These are phyloP conservation scores for Saitozyma podzolica DNA, from an alignment of 768 basidiomycete genomes.

Conservation along the genomic window DNA sequence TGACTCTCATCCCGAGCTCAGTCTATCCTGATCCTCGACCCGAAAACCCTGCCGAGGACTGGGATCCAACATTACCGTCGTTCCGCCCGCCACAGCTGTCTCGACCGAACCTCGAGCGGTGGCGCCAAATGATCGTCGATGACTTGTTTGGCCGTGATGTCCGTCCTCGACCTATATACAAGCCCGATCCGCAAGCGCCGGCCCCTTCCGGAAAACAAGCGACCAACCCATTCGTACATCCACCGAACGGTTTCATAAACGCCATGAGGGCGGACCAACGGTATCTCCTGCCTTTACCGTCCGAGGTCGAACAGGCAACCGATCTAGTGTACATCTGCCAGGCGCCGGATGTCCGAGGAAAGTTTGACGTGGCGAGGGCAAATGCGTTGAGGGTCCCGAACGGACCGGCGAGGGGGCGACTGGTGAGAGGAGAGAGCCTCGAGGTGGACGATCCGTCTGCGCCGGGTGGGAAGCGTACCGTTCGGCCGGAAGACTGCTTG, in stretches of 20 bases:
- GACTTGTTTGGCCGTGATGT: conserved; percentile 46
- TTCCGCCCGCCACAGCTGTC: conserved; percentile 4
- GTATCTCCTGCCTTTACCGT: conserved; percentile 23
- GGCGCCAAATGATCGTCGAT: conserved; percentile 23
- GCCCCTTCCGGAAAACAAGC: too few relatives aligned
- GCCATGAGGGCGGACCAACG: conserved; percentile 10
- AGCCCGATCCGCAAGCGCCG: too few relatives aligned
- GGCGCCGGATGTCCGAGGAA: conserved; percentile 60
- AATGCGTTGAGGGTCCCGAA: conserved; percentile 63
- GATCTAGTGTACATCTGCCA: conserved; percentile 49
- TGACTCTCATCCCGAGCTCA: conserved; percentile 20
- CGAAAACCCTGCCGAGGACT: neutral
- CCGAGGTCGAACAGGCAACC: conserved; percentile 24
- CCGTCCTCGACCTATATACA: neutral
- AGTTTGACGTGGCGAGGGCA: conserved; percentile 72
- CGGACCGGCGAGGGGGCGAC: conserved; percentile 62
- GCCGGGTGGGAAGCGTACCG: conserved; percentile 32
- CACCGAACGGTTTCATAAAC: too few relatives aligned
- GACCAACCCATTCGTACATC: too few relatives aligned
- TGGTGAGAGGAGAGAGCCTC: conserved; percentile 68
- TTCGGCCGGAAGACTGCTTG: conserved; percentile 48
- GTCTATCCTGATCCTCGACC: too few relatives aligned
- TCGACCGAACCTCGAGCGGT: conserved; percentile 9
- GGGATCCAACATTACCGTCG: neutral
- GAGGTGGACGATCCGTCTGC: conserved; percentile 51